Evolutionary conservation across 2,329 filamentous ascomycete species (phyloP), one percentile per base, ranked within the genome.

Genomic region (Scolecobasidium constrictum): DNA sequence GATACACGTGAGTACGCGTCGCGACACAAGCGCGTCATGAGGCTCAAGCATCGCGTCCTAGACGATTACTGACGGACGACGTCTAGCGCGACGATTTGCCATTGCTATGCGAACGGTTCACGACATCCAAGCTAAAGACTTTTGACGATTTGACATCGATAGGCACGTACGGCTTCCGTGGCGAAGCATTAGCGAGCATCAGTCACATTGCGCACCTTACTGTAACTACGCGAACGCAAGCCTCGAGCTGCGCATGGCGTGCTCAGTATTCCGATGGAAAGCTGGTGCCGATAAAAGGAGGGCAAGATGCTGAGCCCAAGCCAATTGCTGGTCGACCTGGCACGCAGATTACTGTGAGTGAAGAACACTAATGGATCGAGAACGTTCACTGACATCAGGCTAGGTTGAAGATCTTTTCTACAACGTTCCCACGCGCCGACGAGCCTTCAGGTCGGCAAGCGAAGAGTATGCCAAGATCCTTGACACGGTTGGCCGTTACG

Each of bases 391-490:
- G 35, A 18, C 35, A 9, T 17, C 39, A 26, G 31, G 23, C 5
- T 43, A 76, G 73, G 76, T 98, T 13, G 90, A 98, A 56, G 92
- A 98, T 59, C 66, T 98, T 9, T 98, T 98, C 61, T 98, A 94
- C 69, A 98, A 95, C 54, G 78, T 96, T 1, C 88, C 87, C 0
- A 94, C 83, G 6, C 77, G 92, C 18, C 78, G 88, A 26, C 78
- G 80, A 50, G 92, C 93, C 9, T 98, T 98, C 56, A 78, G 92
- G 33, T 96, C 90, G 12, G 68, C 84, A 15, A 85, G 87, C 28
- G 92, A 98, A 56, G 93, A 98, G 59, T 96, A 93, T 66, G 87
- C 93, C 55, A 98, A 96, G 65, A 95, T 98, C 44, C 79, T 96
- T 19, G 92, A 98, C 57, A 78, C 95, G 57, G 83, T 96, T 6